These are phyloP conservation scores for Pseudisothecium myosuroides DNA, from an alignment of 225 moss, liverwort and hornwort genomes.

Conservation along the genomic window DNA sequence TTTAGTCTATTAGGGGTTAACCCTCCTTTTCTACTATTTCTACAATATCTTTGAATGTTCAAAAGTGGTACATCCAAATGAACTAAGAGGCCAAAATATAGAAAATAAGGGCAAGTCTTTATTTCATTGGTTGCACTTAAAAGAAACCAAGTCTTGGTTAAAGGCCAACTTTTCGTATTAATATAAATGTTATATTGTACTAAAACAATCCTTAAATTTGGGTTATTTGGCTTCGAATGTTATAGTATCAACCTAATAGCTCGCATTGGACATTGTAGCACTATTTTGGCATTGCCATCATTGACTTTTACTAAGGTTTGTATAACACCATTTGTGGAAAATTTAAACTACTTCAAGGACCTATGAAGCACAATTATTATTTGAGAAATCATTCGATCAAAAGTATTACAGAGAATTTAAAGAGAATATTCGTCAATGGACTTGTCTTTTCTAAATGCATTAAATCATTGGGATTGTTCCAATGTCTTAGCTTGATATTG, in stretches of 20 bases:
- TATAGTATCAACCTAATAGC: too few relatives aligned
- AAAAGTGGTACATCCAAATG: background rate
- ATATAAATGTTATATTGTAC: background rate
- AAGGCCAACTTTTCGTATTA: background rate
- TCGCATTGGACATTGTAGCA: fast-evolving
- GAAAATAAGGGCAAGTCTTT: background rate
- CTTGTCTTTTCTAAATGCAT: background rate
- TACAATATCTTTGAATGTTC: background rate
- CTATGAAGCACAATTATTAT: background rate
- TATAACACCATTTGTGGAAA: background rate
- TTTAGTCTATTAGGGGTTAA: background rate
- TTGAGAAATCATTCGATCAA: background rate
- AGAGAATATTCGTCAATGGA: background rate
- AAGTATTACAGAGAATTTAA: background rate
- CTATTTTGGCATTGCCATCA: background rate
- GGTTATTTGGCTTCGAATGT: background rate
- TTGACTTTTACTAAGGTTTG: background rate
- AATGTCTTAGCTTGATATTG: background rate
- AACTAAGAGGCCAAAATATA: background rate
- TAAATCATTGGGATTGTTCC: background rate
- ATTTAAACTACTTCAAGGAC: background rate
- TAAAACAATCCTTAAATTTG: background rate
- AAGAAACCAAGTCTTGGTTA: background rate
- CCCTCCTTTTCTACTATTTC: too few relatives aligned
- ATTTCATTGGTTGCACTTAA: fast-evolving